phyloP scores from a whole-genome alignment of 768 basidiomycete genomes.

The Cubamyces sp. region DNA sequence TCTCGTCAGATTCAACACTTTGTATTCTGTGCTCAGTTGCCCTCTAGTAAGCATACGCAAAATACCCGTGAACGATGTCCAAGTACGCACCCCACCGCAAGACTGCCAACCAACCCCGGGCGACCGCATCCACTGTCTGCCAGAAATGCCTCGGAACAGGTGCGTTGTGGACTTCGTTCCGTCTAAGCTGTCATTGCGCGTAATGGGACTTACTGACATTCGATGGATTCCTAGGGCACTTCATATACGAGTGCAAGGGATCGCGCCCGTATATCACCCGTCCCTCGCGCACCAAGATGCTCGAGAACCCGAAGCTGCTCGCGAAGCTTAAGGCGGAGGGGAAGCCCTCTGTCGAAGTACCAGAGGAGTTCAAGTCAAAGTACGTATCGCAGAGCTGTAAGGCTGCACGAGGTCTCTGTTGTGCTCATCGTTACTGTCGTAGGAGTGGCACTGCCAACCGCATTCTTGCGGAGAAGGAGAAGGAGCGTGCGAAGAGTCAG shows the following conservation, averaged over 20 bases:
- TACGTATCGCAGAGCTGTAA: constrained; percentile 39
- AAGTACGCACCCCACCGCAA: constrained; percentile 78
- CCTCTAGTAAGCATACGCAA: not conserved
- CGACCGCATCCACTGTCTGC: constrained; percentile 70
- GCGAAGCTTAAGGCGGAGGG: constrained; percentile 72
- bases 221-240: constrained; percentile 63
- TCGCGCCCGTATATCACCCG: constrained; percentile 81
- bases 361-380: constrained; percentile 90
- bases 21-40: too few species aligned
- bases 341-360: constrained; percentile 80
- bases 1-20: too few species aligned
- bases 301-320: constrained; percentile 74
- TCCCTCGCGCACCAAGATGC: constrained; percentile 86
- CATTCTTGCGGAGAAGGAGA: constrained; percentile 84
- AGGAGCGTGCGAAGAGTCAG: constrained; percentile 55
- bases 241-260: constrained; percentile 88
- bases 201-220: not conserved
- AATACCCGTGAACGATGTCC: constrained; percentile 54
- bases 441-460: constrained; percentile 83
- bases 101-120: constrained; percentile 63
- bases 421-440: constrained; percentile 9
- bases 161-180: constrained; percentile 32
- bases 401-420: not conserved
- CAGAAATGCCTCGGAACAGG: constrained; percentile 82
- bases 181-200: not conserved